phyloP scores from a whole-genome alignment of 2,329 filamentous ascomycete species.

The Aspergillus ochraceus region DNA sequence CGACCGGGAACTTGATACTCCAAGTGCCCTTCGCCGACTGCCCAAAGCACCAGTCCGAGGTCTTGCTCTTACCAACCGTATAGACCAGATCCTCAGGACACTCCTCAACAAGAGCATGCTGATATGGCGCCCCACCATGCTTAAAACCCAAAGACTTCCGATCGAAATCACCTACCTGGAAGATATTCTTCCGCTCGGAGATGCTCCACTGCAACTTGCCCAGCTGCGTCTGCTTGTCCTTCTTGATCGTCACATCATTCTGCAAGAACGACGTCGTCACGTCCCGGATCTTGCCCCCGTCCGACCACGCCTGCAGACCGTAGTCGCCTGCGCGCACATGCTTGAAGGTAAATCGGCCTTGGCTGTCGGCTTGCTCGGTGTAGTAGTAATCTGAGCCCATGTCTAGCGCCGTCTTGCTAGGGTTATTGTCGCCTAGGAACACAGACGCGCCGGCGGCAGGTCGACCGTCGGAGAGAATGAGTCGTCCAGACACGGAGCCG shows the following conservation, averaged over 20 bases:
- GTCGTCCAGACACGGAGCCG: slow-evolving; percentile 46
- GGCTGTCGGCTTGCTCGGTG: slow-evolving; percentile 45
- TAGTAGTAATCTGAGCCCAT: slow-evolving; percentile 54
- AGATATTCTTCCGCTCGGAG: slow-evolving; percentile 43
- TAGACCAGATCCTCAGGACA: slow-evolving; percentile 50
- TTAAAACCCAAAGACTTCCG: slow-evolving; percentile 48
- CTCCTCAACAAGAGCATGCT: slow-evolving; percentile 47
- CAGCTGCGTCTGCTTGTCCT: slow-evolving; percentile 38
- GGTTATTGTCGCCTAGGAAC: slow-evolving; percentile 52
- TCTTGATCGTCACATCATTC: slow-evolving; percentile 42
- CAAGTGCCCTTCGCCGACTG: slow-evolving; percentile 43
- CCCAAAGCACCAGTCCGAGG: slow-evolving; percentile 52
- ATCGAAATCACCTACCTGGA: slow-evolving; percentile 53
- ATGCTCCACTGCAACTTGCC: slow-evolving; percentile 45
- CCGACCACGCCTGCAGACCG: slow-evolving; percentile 53
- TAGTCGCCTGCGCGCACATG: slow-evolving; percentile 49
- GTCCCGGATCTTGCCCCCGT: slow-evolving; percentile 46
- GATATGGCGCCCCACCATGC: slow-evolving; percentile 44
- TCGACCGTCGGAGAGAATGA: slow-evolving; percentile 50
- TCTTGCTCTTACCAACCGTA: slow-evolving; percentile 39
- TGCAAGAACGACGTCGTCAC: slow-evolving; percentile 48
- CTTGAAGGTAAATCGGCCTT: slow-evolving; percentile 46
- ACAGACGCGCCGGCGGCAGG: slow-evolving; percentile 51
- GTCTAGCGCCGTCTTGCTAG: slow-evolving; percentile 48
- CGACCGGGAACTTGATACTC: slow-evolving; percentile 32